Base-by-base conservation (phyloP, 805 yeast species). In the Saccharomycopsis sp. region DNA sequence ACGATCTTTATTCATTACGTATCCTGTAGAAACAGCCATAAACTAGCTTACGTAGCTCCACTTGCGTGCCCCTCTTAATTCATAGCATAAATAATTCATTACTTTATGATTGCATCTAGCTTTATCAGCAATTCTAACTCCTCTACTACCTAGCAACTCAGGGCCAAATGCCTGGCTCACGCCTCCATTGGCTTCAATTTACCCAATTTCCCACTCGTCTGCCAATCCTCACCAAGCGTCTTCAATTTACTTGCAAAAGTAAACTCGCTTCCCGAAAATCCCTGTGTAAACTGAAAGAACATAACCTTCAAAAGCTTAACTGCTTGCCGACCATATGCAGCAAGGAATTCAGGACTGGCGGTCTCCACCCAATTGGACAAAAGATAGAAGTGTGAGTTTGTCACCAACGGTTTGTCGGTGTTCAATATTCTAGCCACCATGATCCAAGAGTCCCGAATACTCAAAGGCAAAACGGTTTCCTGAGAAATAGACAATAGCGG, bases 291-390 rank as follows among this genome's bases (percentile, higher is more conserved):
- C 0, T 70, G 74, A 2, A 66, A 67, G 58, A 79, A 76, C 3
- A 82, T 67, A 9, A 79, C 62, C 5, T 62, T 64, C 58, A 91
- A 64, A 29, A 90, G 56, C 68, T 94, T 94, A 3, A 51, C 57
- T 2, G 82, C 94, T 72, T 92, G 98, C 2, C 62, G 70, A 0
- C 91, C 91, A 68, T 83, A 92, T 1, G 76, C 78, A 8, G 67
- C 66, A 5, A 77, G 55, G 57, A 92, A 80, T 48, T 82, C 75
- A 7, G 64, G 61, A 0, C 88, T 91, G 53, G 86, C 77, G 3
- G 91, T 82, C 63, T 94, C 98, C 96, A 97, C 90, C 97, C 97
- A 91, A 37, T 87, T 81, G 1, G 89, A 85, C 2, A 84, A 77
- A 1, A 86, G 80, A 0, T 83, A 75, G 66, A 77, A 91, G 68